Evolutionary conservation across 2,329 filamentous ascomycete genomes (phyloP).

Genomic region (Calonectria crousiana): DNA sequence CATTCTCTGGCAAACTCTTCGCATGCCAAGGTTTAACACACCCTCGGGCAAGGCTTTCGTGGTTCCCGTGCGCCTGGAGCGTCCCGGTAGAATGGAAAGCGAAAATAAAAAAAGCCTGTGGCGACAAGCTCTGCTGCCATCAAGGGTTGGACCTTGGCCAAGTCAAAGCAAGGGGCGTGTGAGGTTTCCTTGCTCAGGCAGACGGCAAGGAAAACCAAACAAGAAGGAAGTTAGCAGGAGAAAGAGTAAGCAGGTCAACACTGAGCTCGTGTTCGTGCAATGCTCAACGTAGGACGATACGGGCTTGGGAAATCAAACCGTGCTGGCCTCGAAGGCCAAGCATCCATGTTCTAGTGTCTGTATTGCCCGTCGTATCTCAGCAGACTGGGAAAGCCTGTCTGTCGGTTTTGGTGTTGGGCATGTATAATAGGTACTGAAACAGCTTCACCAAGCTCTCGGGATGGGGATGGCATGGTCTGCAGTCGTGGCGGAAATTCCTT

Average conservation of each 20-base stretch:
- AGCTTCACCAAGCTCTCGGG: slow-evolving; percentile 7
- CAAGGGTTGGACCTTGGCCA: neutral
- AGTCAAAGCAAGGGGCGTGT: neutral
- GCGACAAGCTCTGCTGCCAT: neutral
- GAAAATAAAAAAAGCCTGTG: slow-evolving; percentile 10
- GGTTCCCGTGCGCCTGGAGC: slow-evolving; percentile 15
- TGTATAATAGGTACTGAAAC: neutral
- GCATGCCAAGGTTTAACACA: neutral
- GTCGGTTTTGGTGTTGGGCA: neutral
- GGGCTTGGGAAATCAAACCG: neutral
- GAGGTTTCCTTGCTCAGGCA: neutral
- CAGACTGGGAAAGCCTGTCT: neutral
- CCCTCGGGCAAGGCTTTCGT: slow-evolving; percentile 5
- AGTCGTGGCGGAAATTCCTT: neutral
- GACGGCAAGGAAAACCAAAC: neutral
- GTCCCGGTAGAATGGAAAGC: slow-evolving; percentile 13
- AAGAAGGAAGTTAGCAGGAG: neutral
- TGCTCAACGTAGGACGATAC: neutral
- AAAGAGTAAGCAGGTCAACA: neutral
- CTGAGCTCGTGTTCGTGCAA: neutral
- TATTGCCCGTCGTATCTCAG: neutral
- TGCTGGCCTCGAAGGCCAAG: neutral
- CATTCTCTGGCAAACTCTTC: neutral
- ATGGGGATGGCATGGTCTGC: neutral
- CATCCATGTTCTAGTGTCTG: neutral